Evolutionary conservation across 495 filamentous ascomycete genomes (phyloP), one percentile per base, ranked within the genome.

Genomic region (Penicillium ucsense): DNA sequence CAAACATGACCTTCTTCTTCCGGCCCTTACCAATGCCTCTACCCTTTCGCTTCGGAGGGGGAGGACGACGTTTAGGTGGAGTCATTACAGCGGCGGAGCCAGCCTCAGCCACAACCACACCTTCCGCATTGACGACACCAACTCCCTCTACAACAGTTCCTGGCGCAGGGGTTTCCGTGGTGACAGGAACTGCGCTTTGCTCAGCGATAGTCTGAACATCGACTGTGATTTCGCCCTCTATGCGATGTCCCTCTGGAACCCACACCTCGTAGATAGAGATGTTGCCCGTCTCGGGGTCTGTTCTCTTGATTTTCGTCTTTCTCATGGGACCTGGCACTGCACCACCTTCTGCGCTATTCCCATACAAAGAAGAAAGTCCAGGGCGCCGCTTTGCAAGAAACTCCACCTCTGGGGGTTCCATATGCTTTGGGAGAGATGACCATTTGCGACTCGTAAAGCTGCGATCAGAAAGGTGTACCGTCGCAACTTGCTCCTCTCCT

Each of bases 311-410:
- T 45, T 81, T 92, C 1, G 85, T 87, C 56, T 83, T 83, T 32
- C 81, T 78, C 67, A 89, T 84, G 6, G 63, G 64, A 28, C 61
- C 55, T 8, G 71, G 55, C 9, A 71, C 62, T 9, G 71, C 68
- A 12, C 50, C 70, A 8, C 76, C 74, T 40, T 72, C 58, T 10
- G 71, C 70, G 35, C 76, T 55, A 9, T 63, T 65, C 3, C 70
- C 71, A 53, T 81, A 79, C 6, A 77, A 56, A 20, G 73, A 76
- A 7, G 73, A 71, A 12, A 86, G 64, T n/a, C 86, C 87, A 56
- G 87, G 88, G 51, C 89, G 79, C 41, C 89, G 74, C 65, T 95
- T 94, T 0, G 89, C 92, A 20, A 98, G 69, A 54, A 88, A 92
- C 38, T 94, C 88, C 3, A 82, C 67, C 38, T 87, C 82, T 0